Conservation (phyloP, 2,329 filamentous ascomycete genomes). For the Penicillium fuscoglaucum region DNA sequence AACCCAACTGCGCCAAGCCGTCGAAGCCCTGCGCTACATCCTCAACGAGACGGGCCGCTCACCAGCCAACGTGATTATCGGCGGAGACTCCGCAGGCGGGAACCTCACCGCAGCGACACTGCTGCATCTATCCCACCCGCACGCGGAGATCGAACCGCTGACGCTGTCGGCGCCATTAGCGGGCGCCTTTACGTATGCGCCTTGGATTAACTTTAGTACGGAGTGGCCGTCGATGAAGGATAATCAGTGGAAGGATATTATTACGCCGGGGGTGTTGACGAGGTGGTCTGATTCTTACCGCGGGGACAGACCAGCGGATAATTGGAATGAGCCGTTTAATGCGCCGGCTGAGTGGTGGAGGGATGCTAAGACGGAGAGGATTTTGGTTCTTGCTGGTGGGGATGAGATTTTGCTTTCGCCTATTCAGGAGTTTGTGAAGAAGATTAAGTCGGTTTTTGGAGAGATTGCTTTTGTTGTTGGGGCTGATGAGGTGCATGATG, state of each 20-base stretch:
- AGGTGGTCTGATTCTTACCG: slow-evolving; percentile 52
- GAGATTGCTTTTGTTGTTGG: slow-evolving; percentile 32
- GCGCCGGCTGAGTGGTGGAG: slow-evolving; percentile 56
- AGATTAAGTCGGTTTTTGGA: slow-evolving; percentile 34
- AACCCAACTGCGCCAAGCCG: slow-evolving; percentile 40
- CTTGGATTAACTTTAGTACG: slow-evolving; percentile 55
- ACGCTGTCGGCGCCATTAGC: slow-evolving; percentile 39
- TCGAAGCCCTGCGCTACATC: slow-evolving; percentile 42
- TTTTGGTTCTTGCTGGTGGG: slow-evolving; percentile 55
- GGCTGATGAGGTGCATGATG: slow-evolving; percentile 32
- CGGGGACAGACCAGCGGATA: slow-evolving; percentile 39
- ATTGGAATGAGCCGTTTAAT: slow-evolving; percentile 53
- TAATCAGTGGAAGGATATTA: slow-evolving; percentile 53
- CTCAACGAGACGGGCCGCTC: slow-evolving; percentile 33
- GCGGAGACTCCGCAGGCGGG: slow-evolving; percentile 45
- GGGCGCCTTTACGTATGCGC: slow-evolving; percentile 54
- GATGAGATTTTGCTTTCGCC: slow-evolving; percentile 54
- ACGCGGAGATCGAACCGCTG: slow-evolving; percentile 50
- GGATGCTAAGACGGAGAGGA: slow-evolving; percentile 47
- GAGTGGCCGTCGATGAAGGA: slow-evolving; percentile 42
- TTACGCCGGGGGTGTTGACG: slow-evolving; percentile 38
- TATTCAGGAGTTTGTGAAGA: slow-evolving; percentile 35
- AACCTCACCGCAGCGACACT: slow-evolving; percentile 39
- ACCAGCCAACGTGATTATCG: slow-evolving; percentile 38
- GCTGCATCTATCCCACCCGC: slow-evolving; percentile 51